These are phyloP conservation scores for Euphorbia pulcherrima DNA, from an alignment of 345 rosid species.

Conservation along the genomic window DNA sequence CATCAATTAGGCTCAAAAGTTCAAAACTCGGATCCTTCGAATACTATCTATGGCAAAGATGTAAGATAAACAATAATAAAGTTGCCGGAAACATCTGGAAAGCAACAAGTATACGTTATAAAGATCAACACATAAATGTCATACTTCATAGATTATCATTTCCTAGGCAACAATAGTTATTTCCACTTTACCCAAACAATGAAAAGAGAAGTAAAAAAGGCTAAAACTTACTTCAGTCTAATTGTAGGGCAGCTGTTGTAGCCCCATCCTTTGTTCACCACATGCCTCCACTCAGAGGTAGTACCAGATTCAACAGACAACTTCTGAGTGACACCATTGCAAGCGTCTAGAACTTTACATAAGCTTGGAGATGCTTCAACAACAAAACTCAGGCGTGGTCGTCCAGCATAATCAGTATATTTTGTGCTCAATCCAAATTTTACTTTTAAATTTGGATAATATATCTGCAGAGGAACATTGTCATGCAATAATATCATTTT, in stretches of 20 bases:
- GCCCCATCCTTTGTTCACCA: conserved; percentile 36
- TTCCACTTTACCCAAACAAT: background rate
- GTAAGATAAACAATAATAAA: too few relatives aligned
- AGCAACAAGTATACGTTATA: background rate
- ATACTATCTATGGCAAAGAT: background rate
- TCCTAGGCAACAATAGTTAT: background rate
- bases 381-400: conserved; percentile 59
- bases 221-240: conserved; percentile 65
- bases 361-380: conserved; percentile 54
- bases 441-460: conserved; percentile 46
- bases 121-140: background rate
- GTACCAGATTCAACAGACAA: conserved; percentile 47
- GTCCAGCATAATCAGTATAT: conserved; percentile 52
- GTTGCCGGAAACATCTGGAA: background rate
- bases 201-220: background rate
- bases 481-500: conserved; percentile 45
- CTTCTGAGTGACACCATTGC: conserved; percentile 47
- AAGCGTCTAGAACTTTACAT: conserved; percentile 54
- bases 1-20: background rate
- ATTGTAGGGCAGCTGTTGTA: conserved; percentile 42
- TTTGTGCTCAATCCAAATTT: conserved; percentile 55
- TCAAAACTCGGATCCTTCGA: background rate
- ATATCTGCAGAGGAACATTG: conserved; percentile 48
- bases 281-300: conserved; percentile 61
- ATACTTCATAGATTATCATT: background rate